phyloP scores from a whole-genome alignment of 805 yeast species.

The Suhomyces canberraensis region DNA sequence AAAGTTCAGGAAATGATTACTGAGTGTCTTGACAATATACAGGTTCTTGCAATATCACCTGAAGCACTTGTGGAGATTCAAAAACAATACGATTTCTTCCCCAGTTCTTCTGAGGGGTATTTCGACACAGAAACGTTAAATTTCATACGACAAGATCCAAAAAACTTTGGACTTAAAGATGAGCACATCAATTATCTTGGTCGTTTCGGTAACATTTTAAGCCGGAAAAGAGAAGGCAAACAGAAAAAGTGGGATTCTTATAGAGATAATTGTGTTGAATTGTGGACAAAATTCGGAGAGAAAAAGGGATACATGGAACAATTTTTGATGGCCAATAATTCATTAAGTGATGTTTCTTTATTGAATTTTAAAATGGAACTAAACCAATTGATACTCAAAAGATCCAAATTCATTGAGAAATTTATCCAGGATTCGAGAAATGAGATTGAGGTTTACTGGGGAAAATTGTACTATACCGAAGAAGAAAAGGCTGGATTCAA shows the following conservation, averaged over 20 bases:
- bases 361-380: constrained; percentile 53
- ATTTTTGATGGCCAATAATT: constrained; percentile 45
- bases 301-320: constrained; percentile 34
- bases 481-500: constrained; percentile 48
- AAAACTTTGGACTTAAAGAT: constrained; percentile 37
- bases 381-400: constrained; percentile 53
- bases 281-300: constrained; percentile 61
- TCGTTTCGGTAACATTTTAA: constrained; percentile 29
- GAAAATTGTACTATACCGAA: constrained; percentile 53
- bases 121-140: constrained; percentile 37
- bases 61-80: constrained; percentile 34
- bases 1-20: constrained; percentile 22
- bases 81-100: constrained; percentile 15
- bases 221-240: constrained; percentile 28
- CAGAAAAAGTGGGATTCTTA: constrained; percentile 36
- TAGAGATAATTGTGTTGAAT: constrained; percentile 38
- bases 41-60: constrained; percentile 27
- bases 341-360: constrained; percentile 48
- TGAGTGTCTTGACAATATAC: constrained; percentile 24
- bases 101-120: constrained; percentile 22
- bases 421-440: constrained; percentile 62
- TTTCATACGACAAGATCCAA: constrained; percentile 34
- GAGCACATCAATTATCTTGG: constrained; percentile 31
- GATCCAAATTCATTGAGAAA: constrained; percentile 62
- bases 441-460: constrained; percentile 63